phyloP scores from a whole-genome alignment of 2,329 filamentous ascomycete genomes.

The Penicillium occitanis region DNA sequence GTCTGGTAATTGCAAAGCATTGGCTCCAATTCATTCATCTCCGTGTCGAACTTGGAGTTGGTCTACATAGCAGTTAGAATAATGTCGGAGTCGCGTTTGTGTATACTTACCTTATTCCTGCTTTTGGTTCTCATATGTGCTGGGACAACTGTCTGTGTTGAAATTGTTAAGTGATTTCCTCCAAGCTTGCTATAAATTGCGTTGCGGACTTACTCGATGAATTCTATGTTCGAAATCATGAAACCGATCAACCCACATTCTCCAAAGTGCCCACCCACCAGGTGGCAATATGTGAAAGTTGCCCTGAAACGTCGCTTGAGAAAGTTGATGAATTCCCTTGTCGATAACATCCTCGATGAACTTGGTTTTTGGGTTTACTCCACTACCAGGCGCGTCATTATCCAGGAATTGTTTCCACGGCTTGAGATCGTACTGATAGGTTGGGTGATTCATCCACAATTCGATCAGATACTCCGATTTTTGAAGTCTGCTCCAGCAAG shows the following conservation, averaged over 20 bases:
- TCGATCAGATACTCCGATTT: conserved; percentile 18
- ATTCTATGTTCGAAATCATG: conserved; percentile 9
- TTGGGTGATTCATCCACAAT: conserved; percentile 16
- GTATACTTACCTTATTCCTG: neutral
- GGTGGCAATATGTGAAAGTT: conserved; percentile 19
- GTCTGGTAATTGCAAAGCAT: conserved; percentile 16
- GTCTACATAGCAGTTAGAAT: neutral
- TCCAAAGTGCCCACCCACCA: conserved; percentile 14
- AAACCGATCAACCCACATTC: conserved; percentile 11
- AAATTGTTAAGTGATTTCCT: neutral
- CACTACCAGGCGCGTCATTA: conserved; percentile 17
- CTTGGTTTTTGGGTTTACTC: conserved; percentile 17
- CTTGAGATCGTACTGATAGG: conserved; percentile 18
- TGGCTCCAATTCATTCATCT: conserved; percentile 6
- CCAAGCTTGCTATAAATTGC: neutral
- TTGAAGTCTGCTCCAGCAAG: conserved; percentile 18
- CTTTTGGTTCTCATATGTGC: neutral
- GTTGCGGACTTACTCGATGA: conserved; percentile 5
- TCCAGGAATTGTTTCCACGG: conserved; percentile 17
- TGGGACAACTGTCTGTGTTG: conserved; percentile 15
- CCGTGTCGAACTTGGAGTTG: neutral
- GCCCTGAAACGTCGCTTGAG: neutral
- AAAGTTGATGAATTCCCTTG: neutral
- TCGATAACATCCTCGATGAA: conserved; percentile 10
- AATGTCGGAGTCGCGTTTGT: neutral